Percentiles rank a stretch among this genome's conserved stretches.
Evolutionary conservation across 768 basidiomycete species (phyloP).

Genomic region (Podaxis sp.): DNA sequence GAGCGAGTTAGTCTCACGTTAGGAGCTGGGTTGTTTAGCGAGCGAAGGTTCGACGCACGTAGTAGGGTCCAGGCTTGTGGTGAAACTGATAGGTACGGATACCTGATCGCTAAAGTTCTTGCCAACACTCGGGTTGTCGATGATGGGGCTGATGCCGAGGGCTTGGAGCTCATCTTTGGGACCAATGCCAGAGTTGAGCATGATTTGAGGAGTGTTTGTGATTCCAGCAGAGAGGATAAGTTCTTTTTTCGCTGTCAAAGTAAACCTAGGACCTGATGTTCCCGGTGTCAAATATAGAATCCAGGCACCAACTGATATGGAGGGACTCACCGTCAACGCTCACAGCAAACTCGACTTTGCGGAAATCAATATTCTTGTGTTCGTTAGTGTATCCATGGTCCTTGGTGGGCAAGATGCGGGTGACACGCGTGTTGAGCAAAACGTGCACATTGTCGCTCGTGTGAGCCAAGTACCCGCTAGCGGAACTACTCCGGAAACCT

Average conservation of each 20-base stretch:
- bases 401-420: slow-evolving; percentile 22
- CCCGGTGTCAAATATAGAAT: too few relatives aligned
- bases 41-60: not conserved
- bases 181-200: slow-evolving; percentile 24
- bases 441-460: slow-evolving; percentile 30
- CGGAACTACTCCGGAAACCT: slow-evolving; percentile 24
- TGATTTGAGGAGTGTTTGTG: slow-evolving; percentile 21
- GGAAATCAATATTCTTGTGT: not conserved
- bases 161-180: slow-evolving; percentile 13
- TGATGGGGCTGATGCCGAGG: slow-evolving; percentile 14
- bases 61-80: not conserved
- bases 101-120: slow-evolving; percentile 20
- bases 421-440: not conserved
- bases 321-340: slow-evolving; percentile 5
- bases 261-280: not conserved
- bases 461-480: slow-evolving; percentile 23
- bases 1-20: too few relatives aligned
- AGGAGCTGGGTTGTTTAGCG: too few relatives aligned
- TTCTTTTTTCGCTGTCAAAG: slow-evolving; percentile 18
- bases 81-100: not conserved
- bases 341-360: slow-evolving; percentile 13
- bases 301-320: not conserved
- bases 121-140: slow-evolving; percentile 21
- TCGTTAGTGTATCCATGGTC: slow-evolving; percentile 15
- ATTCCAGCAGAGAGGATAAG: slow-evolving; percentile 22